phyloP scores from a whole-genome alignment of 1,284 basidiomycete species.

The Marasmius oreades region DNA sequence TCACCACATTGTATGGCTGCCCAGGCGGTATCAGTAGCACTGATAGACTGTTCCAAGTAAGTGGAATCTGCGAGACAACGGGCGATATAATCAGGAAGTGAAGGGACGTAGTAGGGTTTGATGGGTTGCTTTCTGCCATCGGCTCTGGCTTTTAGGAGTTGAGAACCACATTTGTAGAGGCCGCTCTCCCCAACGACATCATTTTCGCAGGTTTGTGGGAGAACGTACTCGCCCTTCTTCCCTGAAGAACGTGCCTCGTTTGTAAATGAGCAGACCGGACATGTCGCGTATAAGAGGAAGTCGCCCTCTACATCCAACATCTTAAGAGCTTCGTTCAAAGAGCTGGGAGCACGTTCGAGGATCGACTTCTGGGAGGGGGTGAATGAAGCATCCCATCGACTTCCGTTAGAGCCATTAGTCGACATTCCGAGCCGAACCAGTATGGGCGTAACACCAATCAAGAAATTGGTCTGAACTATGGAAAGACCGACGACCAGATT shows the following conservation, averaged over 20 bases:
- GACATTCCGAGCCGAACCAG: conserved; percentile 8
- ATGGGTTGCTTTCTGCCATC: background rate
- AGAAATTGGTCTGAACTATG: background rate
- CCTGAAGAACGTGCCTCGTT: conserved; percentile 9
- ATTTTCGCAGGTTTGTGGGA: conserved; percentile 10
- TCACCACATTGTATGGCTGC: background rate
- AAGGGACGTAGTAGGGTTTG: background rate
- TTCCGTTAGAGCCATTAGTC: background rate
- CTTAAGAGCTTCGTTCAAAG: conserved; percentile 2
- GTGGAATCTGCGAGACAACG: background rate
- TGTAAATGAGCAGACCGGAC: conserved; percentile 18
- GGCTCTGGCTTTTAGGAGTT: background rate
- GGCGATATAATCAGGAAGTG: conserved; percentile 1
- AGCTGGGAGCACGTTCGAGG: background rate
- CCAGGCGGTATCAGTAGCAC: background rate
- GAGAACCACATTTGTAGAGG: background rate
- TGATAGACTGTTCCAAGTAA: background rate
- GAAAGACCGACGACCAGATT: conserved; percentile 8
- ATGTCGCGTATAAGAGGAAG: conserved; percentile 17
- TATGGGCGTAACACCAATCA: background rate
- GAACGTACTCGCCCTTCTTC: background rate
- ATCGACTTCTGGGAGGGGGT: conserved; percentile 5
- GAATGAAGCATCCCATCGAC: background rate
- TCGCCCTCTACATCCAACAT: conserved; percentile 16
- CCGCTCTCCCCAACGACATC: conserved; percentile 6